Conservation (phyloP, 108 stramenopile genomes). For the Cylindrotheca fusiformis region DNA sequence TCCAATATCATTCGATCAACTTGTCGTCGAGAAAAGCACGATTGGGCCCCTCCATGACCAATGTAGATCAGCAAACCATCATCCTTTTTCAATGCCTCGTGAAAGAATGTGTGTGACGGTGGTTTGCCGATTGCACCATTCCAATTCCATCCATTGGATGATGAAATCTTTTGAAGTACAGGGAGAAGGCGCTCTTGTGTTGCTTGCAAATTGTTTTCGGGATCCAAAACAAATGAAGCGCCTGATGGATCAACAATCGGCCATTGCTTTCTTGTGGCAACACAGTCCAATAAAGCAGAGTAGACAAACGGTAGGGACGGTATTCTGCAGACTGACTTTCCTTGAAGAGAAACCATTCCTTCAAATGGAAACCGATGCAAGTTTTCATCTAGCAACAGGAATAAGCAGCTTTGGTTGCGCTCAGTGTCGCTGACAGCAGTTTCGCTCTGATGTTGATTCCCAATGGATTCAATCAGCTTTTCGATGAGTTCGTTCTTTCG, state of each 20-base stretch:
- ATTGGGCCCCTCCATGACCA: constrained; percentile 95
- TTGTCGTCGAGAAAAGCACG: constrained; percentile 68
- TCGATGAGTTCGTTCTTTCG: constrained; percentile 62
- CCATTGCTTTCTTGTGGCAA: not conserved
- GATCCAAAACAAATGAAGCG: constrained; percentile 88
- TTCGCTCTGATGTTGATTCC: not conserved
- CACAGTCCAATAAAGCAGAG: constrained; percentile 51
- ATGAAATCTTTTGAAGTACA: constrained; percentile 44
- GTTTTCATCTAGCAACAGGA: constrained; percentile 93
- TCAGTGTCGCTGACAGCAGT: not conserved
- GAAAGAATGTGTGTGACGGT: constrained; percentile 58
- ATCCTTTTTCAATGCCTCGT: constrained; percentile 37
- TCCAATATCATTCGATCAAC: constrained; percentile 50
- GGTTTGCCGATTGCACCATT: constrained; percentile 65
- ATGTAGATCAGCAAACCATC: constrained; percentile 87
- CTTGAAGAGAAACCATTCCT: constrained; percentile 70
- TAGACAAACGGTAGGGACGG: constrained; percentile 84
- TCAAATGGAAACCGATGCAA: constrained; percentile 95
- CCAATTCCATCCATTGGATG: constrained; percentile 61
- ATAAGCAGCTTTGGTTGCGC: constrained; percentile 24
- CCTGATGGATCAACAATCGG: constrained; percentile 45
- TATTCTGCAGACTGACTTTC: constrained; percentile 76
- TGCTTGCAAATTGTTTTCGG: constrained; percentile 85
- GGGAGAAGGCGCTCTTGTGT: constrained; percentile 74
- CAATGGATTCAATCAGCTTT: constrained; percentile 22